Evolutionary conservation across 306 rosid species (phyloP), one percentile per base, ranked within the genome.

Genomic region (Albizia julibrissin): DNA sequence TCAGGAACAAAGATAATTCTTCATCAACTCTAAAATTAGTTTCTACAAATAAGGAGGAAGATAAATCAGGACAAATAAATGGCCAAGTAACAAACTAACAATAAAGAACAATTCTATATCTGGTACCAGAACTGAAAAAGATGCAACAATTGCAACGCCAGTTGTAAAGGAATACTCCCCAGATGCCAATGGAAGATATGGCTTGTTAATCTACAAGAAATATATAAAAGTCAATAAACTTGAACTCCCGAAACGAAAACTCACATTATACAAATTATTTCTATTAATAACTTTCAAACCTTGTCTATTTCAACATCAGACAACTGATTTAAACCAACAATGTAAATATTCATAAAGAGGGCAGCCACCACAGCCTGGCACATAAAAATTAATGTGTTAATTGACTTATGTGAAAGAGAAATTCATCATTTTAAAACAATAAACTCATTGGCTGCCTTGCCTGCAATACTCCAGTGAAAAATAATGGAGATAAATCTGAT

Each of bases 161-260:
- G 92, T 91, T 84, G 79, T 80, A 82, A 88, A 66, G 81, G 99
- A 93, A 87, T 89, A 95, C 80, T 95, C 99, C 75, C 99, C 99
- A 1, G 99, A 95, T 82, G 98, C 99, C 85, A 95, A 84, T 61
- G 99, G 99, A 87, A 95, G 99, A 91, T 95, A 91, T 65, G 97
- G 97, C 89, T 95, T 95, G 91, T 95, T 95, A 79, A 95, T 90
- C 99, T 95, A 93, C 86, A 87, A 76, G 16, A 19, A 73, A 77
- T 82, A 47, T 78, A 78, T 40, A 76, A 18, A 14, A 33, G 42
- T 72, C 40, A 71, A 27, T 56, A 43, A 43, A 34, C 68, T 62
- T 26, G 15, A 62, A 62, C 18, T 69, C 37, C 34, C n/a, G 24
- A 4, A 70, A 24, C 15, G 37, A 70, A 69, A 42, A 43, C 3